These are phyloP conservation scores for Candida caryicola DNA, from an alignment of 805 yeast species.

Conservation along the genomic window DNA sequence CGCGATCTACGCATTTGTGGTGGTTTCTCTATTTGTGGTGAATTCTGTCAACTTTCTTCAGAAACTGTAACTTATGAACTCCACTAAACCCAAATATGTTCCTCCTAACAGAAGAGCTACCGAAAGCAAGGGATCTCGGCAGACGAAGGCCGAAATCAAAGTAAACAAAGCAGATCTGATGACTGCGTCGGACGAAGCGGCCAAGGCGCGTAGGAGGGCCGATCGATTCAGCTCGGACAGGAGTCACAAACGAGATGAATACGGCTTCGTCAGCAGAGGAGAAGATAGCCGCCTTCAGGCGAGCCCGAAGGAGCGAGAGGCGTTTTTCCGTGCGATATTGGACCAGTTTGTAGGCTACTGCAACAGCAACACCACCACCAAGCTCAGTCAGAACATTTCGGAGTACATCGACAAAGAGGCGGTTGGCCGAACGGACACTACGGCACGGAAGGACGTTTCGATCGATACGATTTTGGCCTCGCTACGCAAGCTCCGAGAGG, in stretches of 20 bases:
- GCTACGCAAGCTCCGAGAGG: slow-evolving; percentile 54
- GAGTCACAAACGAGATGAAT: slow-evolving; percentile 19
- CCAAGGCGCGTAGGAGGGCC: slow-evolving; percentile 1
- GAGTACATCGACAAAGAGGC: slow-evolving; percentile 10
- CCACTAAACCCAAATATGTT: no score
- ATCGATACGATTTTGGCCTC: slow-evolving; percentile 28
- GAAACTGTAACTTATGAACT: no score
- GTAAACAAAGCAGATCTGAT: background rate
- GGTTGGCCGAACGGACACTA: slow-evolving; percentile 1
- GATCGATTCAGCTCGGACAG: background rate
- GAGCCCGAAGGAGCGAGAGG: slow-evolving; percentile 40
- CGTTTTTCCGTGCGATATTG: slow-evolving; percentile 39
- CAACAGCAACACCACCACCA: slow-evolving; percentile 15
- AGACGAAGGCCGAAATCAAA: background rate
- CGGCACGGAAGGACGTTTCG: slow-evolving; percentile 1
- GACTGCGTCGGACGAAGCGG: background rate
- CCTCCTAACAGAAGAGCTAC: no score
- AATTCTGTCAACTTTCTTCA: no score
- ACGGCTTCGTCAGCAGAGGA: slow-evolving; percentile 62
- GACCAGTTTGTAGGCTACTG: slow-evolving; percentile 29
- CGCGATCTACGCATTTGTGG: no score
- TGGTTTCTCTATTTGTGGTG: no score
- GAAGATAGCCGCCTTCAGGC: slow-evolving; percentile 49
- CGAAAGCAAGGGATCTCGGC: no score
- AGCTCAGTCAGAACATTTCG: slow-evolving; percentile 11